Evolutionary conservation across 441 rosid genomes (phyloP), one percentile per base, ranked within the genome.

Genomic region (Erysimum cheiri): DNA sequence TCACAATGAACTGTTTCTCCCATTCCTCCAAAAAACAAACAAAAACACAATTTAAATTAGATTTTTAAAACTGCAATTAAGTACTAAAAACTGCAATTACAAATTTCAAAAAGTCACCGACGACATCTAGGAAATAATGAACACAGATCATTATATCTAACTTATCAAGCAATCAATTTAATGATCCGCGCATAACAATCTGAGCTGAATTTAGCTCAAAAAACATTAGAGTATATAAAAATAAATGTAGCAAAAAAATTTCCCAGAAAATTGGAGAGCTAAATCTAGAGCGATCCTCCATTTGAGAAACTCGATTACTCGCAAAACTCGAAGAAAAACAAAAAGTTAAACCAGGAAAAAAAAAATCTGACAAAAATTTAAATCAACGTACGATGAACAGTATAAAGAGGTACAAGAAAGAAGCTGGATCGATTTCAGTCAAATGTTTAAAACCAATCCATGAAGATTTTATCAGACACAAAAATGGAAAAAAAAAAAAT

Each of bases 1-100:
- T 90, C 88, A 72, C 77, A 80, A 78, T 74, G 79, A 71, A 85
- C 89, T 80, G 49, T 80, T 83, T 81, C 83, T 84, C 91, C 91
- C 92, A 88, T 88, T 70, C 86, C 93, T 92, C 50, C 35, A 33
- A 22, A 48, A 22, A 64, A 65, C 61, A 59, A 64, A 77, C 56
- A 26, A 17, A 77, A 64, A 43, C 12, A 53, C 15, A 66, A 24
- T 5, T 17, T n/a, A 11, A 65, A 22, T 22, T 22, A 36, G 4
- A 36, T 11, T 43, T 22, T n/a, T n/a, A n/a, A n/a, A n/a, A n/a
- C n/a, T n/a, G n/a, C 24, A 46, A 29, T 46, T 33, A 9, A 53
- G 6, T 24, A 49, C n/a, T 35, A 8, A 36, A 33, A 49, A 26
- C 47, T 24, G 8, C 8, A 49, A 9, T 47, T 9, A 46, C 32